These are phyloP conservation scores for Rhodamnia rubescens DNA, from an alignment of 345 rosid species.

Conservation along the genomic window DNA sequence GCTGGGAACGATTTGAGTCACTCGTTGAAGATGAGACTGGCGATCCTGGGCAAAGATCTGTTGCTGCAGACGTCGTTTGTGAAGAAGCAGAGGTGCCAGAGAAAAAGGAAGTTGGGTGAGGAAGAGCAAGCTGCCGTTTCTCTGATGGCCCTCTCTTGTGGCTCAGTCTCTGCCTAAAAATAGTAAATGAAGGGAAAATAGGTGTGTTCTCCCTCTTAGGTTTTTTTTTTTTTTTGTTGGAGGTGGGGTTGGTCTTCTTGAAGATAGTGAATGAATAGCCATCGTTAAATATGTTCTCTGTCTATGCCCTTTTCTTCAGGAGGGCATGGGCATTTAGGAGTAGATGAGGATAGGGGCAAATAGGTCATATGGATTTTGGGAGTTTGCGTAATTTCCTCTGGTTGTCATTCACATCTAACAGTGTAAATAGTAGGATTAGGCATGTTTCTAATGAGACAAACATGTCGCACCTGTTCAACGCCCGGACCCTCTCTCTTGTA, in stretches of 20 bases:
- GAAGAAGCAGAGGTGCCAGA: slow-evolving; percentile 58
- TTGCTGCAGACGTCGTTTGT: slow-evolving; percentile 20
- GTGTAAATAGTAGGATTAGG: not conserved
- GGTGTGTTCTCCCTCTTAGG: not conserved
- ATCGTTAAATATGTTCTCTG: not conserved
- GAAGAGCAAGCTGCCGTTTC: slow-evolving; percentile 83
- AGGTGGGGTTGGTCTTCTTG: not conserved
- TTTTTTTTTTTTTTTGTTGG: not conserved
- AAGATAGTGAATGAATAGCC: not conserved
- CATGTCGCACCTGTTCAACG: not conserved
- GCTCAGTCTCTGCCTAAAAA: slow-evolving; percentile 34
- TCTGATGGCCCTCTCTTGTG: slow-evolving; percentile 65
- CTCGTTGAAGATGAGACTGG: slow-evolving; percentile 23
- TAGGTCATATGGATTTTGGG: not conserved
- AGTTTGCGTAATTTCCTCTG: not conserved
- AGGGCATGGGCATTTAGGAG: not conserved
- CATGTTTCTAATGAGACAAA: not conserved
- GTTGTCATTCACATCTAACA: not conserved
- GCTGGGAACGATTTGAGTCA: slow-evolving; percentile 8
- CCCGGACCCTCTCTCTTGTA: not conserved
- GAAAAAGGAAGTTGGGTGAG: slow-evolving; percentile 48
- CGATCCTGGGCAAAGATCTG: slow-evolving; percentile 21
- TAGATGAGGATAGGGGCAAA: not conserved
- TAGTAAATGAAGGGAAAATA: not conserved
- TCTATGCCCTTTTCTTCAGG: not conserved